These are phyloP conservation scores for Ceriops zippeliana DNA, from an alignment of 345 rosid genomes.

Conservation along the genomic window DNA sequence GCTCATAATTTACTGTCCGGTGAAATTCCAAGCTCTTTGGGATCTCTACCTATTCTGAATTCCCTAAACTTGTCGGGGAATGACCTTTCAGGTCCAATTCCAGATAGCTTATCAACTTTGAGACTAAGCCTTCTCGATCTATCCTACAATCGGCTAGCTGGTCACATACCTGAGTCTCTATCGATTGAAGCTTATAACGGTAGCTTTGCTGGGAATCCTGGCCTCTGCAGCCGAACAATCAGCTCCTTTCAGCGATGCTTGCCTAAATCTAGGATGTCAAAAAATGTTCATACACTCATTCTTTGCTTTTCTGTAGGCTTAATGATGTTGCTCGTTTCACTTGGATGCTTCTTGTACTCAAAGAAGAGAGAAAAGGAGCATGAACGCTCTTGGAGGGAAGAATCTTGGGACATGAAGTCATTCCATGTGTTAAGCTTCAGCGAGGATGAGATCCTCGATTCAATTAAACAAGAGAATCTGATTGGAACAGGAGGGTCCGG, in stretches of 20 bases:
- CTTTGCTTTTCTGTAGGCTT: slow-evolving; percentile 49
- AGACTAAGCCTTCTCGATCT: slow-evolving; percentile 83
- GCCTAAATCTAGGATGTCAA: slow-evolving; percentile 37
- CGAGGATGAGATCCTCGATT: slow-evolving; percentile 79
- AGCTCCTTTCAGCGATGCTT: slow-evolving; percentile 51
- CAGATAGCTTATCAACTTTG: slow-evolving; percentile 57
- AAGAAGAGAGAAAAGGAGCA: slow-evolving; percentile 52
- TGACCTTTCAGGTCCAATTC: slow-evolving; percentile 61
- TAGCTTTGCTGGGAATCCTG: slow-evolving; percentile 67
- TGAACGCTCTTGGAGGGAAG: slow-evolving; percentile 52
- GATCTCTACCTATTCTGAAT: slow-evolving; percentile 63
- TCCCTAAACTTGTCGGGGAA: slow-evolving; percentile 69
- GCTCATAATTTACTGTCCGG: slow-evolving; percentile 68
- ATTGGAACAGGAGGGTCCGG: slow-evolving; percentile 94
- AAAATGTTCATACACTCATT: slow-evolving; percentile 39
- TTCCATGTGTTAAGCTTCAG: slow-evolving; percentile 63
- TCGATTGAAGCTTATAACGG: slow-evolving; percentile 63
- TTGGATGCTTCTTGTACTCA: slow-evolving; percentile 47
- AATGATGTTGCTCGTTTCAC: slow-evolving; percentile 42
- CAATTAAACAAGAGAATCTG: slow-evolving; percentile 77
- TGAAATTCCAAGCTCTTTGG: slow-evolving; percentile 59
- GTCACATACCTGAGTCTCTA: slow-evolving; percentile 65
- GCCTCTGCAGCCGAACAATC: slow-evolving; percentile 63
- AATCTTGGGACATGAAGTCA: slow-evolving; percentile 77
- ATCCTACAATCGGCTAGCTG: slow-evolving; percentile 56